These are phyloP conservation scores for Nakazawaea ernobii DNA, from an alignment of 805 yeast species.

Conservation along the genomic window DNA sequence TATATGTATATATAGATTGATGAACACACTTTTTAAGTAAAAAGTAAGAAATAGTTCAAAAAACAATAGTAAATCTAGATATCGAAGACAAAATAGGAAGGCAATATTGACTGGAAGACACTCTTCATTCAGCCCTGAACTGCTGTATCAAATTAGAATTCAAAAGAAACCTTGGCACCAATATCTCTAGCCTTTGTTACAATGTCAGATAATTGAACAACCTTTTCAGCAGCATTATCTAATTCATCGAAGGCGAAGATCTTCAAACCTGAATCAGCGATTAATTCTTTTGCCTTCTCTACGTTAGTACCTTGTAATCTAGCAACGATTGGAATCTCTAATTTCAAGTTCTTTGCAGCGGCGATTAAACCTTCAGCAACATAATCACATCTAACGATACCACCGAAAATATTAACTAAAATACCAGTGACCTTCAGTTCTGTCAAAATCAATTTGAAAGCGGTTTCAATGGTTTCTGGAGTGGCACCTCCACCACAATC, in stretches of 20 bases:
- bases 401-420: constrained; percentile 98
- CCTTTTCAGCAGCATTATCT: constrained; percentile 96
- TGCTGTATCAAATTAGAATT: constrained; percentile 1
- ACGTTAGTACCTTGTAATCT: constrained; percentile 98
- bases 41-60: no score
- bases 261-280: constrained; percentile 84
- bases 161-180: constrained; percentile 16
- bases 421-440: constrained; percentile 90
- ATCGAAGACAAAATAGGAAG: not conserved
- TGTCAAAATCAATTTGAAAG: constrained; percentile 86
- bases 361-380: constrained; percentile 97
- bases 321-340: constrained; percentile 92
- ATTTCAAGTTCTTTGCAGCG: constrained; percentile 86
- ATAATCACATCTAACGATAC: constrained; percentile 98
- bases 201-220: constrained; percentile 57
- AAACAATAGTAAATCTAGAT: no score
- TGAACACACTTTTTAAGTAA: no score
- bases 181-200: constrained; percentile 16
- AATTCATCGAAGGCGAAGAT: constrained; percentile 87
- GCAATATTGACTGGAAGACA: not conserved
- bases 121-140: not conserved
- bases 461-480: constrained; percentile 95
- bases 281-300: constrained; percentile 81
- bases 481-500: constrained; percentile 99
- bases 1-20: no score